Conservation (phyloP, 225 moss, liverwort and hornwort genomes). For the Thuidium tamariscinum region DNA sequence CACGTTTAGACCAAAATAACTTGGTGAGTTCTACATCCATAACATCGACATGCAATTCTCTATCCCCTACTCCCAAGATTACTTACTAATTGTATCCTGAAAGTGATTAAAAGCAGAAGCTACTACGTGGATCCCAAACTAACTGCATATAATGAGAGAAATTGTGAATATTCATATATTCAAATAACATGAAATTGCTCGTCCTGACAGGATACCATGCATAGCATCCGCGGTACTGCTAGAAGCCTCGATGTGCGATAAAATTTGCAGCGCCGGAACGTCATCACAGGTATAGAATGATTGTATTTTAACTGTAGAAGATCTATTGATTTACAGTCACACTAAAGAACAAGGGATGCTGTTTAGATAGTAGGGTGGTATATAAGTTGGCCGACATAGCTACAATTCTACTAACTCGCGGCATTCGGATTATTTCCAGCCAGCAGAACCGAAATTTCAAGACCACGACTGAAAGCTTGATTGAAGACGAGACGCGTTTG, state of each 20-base stretch:
- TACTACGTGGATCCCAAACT: neutral
- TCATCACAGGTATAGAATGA: neutral
- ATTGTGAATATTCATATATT: neutral
- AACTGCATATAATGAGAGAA: neutral
- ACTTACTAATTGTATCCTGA: neutral
- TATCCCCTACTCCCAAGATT: neutral
- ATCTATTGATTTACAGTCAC: neutral
- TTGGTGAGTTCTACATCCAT: neutral
- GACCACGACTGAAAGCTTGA: conserved; percentile 94
- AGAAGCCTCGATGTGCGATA: neutral
- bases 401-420: conserved; percentile 7
- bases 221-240: neutral
- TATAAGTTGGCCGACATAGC: neutral
- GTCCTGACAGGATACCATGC: neutral
- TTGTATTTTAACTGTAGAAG: neutral
- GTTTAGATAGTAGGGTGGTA: neutral
- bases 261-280: neutral
- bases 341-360: neutral
- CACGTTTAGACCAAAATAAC: neutral
- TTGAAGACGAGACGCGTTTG: conserved; percentile 95
- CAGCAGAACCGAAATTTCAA: conserved; percentile 80
- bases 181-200: neutral
- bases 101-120: neutral
- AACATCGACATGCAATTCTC: neutral
- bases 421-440: conserved; percentile 74